A percentile compares a stretch with the other conserved stretches of the same genome.
Evolutionary conservation across 208 protist species (phyloP).

Genomic region (Leishmania martiniquensis): DNA sequence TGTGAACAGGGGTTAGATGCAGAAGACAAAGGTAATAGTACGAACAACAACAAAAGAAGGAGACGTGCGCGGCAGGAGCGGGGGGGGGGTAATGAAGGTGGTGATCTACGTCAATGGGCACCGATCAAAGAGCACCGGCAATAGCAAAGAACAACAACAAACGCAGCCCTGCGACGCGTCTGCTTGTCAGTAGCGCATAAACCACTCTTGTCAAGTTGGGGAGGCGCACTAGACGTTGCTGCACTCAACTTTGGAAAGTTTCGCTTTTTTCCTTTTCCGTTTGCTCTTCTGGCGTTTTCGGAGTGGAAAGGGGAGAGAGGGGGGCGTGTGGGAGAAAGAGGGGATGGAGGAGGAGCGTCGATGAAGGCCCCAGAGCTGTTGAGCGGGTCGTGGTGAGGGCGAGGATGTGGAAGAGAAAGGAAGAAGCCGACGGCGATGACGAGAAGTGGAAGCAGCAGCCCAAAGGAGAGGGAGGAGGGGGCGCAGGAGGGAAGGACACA

Average conservation of each 20-base stretch:
- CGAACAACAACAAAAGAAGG: no score
- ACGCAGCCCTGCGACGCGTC: neutral
- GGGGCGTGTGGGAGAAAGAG: neutral
- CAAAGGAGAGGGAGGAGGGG: neutral
- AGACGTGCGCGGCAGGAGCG: neutral
- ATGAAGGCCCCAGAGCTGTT: neutral
- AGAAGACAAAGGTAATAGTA: neutral
- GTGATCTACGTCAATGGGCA: neutral
- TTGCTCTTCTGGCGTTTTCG: neutral
- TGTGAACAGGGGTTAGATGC: constrained; percentile 14
- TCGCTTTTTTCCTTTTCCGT: neutral
- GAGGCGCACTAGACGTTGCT: neutral
- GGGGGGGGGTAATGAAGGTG: neutral
- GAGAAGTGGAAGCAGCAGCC: neutral
- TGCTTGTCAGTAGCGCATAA: neutral
- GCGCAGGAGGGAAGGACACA: neutral
- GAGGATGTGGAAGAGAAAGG: neutral
- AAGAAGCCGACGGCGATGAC: neutral
- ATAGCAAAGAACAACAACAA: constrained; percentile 4
- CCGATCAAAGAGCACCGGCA: neutral
- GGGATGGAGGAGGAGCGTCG: neutral
- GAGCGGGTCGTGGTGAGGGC: neutral
- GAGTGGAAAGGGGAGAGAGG: neutral
- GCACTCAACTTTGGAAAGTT: neutral
- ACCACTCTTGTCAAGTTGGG: neutral